Evolutionary conservation across 2,329 filamentous ascomycete species (phyloP), one percentile per base, ranked within the genome.

Genomic region (Trichoderma sp.): DNA sequence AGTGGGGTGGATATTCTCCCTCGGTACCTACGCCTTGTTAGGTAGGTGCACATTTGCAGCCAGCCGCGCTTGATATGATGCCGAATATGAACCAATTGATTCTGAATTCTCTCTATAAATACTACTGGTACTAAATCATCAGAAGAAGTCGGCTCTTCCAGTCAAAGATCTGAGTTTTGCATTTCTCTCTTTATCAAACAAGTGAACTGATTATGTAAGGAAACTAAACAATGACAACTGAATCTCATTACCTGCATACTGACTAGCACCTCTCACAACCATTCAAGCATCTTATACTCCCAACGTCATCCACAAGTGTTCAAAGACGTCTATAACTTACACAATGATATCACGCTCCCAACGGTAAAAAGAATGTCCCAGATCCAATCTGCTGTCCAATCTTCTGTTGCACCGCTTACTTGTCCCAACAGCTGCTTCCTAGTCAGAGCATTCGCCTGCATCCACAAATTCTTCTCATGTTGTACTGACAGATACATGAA

Each of bases 361-460:
- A 61, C 13, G 12, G 20, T 12, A 6, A 50, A 34, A 20, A 50
- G 9, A 0, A 61, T 12, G 20, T 47, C 23, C 34, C 34, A 50
- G 9, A 32, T 34, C 26, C 15, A 32, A 20, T 20, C 4, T 50
- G 13, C 30, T 34, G 39, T 34, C 26, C 15, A 32, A 20, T 20
- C 4, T 50, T 6, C 30, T 34, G 39, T 50, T n/a, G 32, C 58
- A 5, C 43, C 36, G 20, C 63, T 67, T 15, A 74, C 43, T 26
- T 74, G 43, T 32, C 58, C 67, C 20, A 80, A 64, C 73, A 81
- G 73, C 36, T 80, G 76, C n/a, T 61, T 70, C 69, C 76, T 74
- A n/a, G 80, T 80, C 43, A 76, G 36, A 17, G 75, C 74, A 62
- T 82, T 82, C 6, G 76, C 80, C 43, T 72, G 63, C 12, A 76